Evolutionary conservation across 1,139 yeast species (phyloP).

Genomic region (Hemisphaericaspora xylofermentans): DNA sequence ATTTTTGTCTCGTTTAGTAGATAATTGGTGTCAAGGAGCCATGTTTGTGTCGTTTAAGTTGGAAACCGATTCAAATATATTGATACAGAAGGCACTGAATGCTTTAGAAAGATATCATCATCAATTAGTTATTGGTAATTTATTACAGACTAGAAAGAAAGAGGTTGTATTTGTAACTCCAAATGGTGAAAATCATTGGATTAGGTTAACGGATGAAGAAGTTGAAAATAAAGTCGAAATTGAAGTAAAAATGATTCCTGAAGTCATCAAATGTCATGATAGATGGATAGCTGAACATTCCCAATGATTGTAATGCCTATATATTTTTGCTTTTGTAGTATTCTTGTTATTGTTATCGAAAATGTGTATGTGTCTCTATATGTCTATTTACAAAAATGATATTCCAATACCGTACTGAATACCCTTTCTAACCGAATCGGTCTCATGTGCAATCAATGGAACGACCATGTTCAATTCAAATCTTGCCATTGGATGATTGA

Average conservation of each 20-base stretch:
- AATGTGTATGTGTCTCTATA: constrained; percentile 3
- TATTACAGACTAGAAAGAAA: constrained; percentile 81
- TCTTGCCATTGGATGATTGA: constrained; percentile 85
- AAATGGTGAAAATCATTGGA: constrained; percentile 48
- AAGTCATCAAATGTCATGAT: constrained; percentile 61
- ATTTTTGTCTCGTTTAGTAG: constrained; percentile 82
- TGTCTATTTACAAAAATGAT: constrained; percentile 58
- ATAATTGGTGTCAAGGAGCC: constrained; percentile 92
- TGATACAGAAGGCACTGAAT: constrained; percentile 70
- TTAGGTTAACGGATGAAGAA: constrained; percentile 47
- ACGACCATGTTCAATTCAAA: constrained; percentile 85
- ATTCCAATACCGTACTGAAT: constrained; percentile 91
- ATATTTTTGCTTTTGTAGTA: neutral
- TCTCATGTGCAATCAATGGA: constrained; percentile 64
- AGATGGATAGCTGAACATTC: constrained; percentile 48
- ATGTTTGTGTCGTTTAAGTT: constrained; percentile 93
- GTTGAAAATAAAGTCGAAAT: constrained; percentile 50
- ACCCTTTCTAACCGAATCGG: constrained; percentile 78
- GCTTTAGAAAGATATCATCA: constrained; percentile 87
- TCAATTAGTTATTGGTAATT: constrained; percentile 91
- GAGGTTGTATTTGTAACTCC: constrained; percentile 85
- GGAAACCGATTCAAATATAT: constrained; percentile 77
- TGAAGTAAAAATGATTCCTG: constrained; percentile 77
- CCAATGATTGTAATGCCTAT: neutral
- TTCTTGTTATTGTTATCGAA: neutral